Percentiles rank a stretch among this genome's conserved stretches.
These are phyloP conservation scores for Candida berthetii DNA, from an alignment of 805 yeast genomes.

Conservation along the genomic window DNA sequence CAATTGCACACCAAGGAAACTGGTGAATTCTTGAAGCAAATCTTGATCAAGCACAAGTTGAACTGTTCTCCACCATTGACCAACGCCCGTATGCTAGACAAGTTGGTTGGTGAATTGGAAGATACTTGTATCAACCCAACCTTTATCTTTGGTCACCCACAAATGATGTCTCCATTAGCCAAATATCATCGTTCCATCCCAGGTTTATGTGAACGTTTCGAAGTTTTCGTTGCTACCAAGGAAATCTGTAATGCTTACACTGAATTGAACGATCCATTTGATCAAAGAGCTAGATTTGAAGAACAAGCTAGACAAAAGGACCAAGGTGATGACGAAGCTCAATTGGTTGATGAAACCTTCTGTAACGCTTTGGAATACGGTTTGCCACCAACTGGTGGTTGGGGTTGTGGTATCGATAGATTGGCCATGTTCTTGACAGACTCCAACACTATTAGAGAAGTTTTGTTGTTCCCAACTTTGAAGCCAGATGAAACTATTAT, in stretches of 20 bases:
- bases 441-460: slow-evolving; percentile 96
- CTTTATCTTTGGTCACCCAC: slow-evolving; percentile 97
- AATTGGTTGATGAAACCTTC: slow-evolving; percentile 92
- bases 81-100: slow-evolving; percentile 98
- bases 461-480: slow-evolving; percentile 95
- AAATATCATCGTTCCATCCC: slow-evolving; percentile 89
- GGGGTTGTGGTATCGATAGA: slow-evolving; percentile 99
- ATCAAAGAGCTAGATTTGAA: slow-evolving; percentile 95
- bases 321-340: slow-evolving; percentile 99
- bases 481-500: slow-evolving; percentile 67
- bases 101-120: slow-evolving; percentile 94
- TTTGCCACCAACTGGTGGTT: slow-evolving; percentile 98
- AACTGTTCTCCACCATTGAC: slow-evolving; percentile 91
- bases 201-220: slow-evolving; percentile 97
- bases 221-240: slow-evolving; percentile 97
- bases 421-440: slow-evolving; percentile 96
- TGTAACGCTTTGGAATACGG: slow-evolving; percentile 97
- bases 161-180: slow-evolving; percentile 99
- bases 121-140: slow-evolving; percentile 95
- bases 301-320: slow-evolving; percentile 98
- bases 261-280: slow-evolving; percentile 98
- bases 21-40: slow-evolving; percentile 78
- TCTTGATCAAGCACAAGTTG: slow-evolving; percentile 71
- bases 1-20: slow-evolving; percentile 92
- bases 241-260: slow-evolving; percentile 98